phyloP scores from a whole-genome alignment of 139 green algal genomes.

The Astrephomene gubernaculifera region DNA sequence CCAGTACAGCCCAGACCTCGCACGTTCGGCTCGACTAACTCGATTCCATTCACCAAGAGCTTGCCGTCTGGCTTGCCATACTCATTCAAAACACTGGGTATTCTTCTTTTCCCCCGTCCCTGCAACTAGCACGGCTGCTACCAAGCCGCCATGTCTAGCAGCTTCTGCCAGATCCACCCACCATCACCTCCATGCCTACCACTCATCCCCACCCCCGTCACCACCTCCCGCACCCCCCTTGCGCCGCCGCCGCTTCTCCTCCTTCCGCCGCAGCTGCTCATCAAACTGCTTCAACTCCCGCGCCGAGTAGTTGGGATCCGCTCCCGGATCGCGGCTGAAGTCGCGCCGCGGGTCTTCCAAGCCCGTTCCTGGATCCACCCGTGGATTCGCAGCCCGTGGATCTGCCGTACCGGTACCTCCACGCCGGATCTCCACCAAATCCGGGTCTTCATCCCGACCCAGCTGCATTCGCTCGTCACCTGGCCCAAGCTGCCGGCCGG shows the following conservation, averaged over 20 bases:
- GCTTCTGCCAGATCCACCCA: too few species aligned
- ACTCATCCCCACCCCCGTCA: not conserved
- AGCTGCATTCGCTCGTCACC: conserved; percentile 12
- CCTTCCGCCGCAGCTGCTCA: not conserved
- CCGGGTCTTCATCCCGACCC: not conserved
- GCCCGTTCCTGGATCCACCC: not conserved
- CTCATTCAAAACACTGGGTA: too few species aligned
- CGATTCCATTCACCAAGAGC: too few species aligned
- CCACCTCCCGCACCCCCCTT: not conserved
- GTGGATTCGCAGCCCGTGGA: not conserved
- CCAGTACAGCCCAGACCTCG: too few species aligned
- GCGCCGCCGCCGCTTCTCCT: not conserved
- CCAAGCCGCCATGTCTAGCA: too few species aligned
- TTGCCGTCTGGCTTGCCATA: too few species aligned
- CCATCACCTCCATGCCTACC: too few species aligned
- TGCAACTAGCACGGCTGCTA: too few species aligned
- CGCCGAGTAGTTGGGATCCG: conserved; percentile 12
- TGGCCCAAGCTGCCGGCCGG: not conserved
- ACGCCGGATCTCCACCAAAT: not conserved
- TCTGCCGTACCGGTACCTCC: too few species aligned
- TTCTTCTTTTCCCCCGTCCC: too few species aligned
- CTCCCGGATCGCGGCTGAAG: conserved; percentile 10
- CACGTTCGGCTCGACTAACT: too few species aligned
- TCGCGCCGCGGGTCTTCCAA: too few species aligned
- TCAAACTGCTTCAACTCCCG: conserved; percentile 37